A percentile compares a stretch with the other conserved stretches of the same genome.
Evolutionary conservation across 2,329 filamentous ascomycete genomes (phyloP).

Genomic region (Chaetoscypha palmicola): DNA sequence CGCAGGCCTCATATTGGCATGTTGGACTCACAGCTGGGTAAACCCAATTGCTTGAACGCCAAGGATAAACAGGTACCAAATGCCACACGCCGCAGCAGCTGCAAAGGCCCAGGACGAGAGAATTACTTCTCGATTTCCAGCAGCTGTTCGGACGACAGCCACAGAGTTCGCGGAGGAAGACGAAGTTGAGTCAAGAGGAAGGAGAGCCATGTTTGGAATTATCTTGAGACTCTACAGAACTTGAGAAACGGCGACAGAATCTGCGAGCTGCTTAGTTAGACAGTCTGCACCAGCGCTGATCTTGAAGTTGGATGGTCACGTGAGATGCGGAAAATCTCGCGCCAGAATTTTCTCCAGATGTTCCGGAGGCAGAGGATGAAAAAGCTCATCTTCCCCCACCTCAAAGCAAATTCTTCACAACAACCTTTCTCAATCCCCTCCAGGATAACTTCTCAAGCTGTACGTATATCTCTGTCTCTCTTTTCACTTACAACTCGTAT

Average conservation of each 20-base stretch:
- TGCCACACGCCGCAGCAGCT: conserved; percentile 41
- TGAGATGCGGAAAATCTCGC: background rate
- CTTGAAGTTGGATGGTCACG: background rate
- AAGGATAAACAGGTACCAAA: conserved; percentile 47
- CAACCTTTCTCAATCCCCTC: conserved; percentile 7
- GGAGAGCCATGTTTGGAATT: too few species aligned
- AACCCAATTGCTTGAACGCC: conserved; percentile 50
- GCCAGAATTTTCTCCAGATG: background rate
- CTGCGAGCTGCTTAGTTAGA: conserved; percentile 1
- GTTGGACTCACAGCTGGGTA: conserved; percentile 42
- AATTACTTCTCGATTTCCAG: conserved; percentile 17
- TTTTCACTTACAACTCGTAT: background rate
- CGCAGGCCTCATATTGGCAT: background rate
- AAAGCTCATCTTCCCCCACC: background rate
- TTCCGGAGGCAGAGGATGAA: background rate
- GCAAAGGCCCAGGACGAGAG: conserved; percentile 19
- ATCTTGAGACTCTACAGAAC: too few species aligned
- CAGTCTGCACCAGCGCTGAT: too few species aligned
- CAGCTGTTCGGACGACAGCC: too few species aligned
- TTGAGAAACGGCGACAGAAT: background rate
- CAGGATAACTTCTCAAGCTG: conserved; percentile 10
- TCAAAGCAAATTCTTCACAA: background rate
- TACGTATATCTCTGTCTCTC: conserved; percentile 11
- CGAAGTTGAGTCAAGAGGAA: too few species aligned
- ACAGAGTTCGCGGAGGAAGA: too few species aligned